A percentile compares a stretch with the other conserved stretches of the same genome.
These are phyloP conservation scores for Naganishia onofrii DNA, from an alignment of 768 basidiomycete species.

Conservation along the genomic window DNA sequence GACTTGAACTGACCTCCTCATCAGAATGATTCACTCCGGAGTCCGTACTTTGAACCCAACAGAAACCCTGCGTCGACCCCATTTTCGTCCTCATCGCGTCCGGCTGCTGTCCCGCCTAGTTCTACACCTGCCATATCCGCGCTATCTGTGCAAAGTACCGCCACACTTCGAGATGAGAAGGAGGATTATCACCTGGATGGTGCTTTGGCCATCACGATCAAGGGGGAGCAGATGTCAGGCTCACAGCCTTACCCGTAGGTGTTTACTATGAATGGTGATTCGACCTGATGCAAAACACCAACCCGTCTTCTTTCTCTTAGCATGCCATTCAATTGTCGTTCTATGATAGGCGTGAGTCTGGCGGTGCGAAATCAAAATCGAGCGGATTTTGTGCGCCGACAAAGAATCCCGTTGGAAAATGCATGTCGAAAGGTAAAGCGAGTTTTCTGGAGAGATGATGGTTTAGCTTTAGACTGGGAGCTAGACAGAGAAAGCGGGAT, in stretches of 20 bases:
- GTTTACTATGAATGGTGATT: not conserved
- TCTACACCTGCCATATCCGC: not conserved
- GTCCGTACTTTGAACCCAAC: not conserved
- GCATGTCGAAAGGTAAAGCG: not conserved
- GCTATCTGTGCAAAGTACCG: not conserved
- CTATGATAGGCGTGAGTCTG: not conserved
- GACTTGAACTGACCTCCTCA: not conserved
- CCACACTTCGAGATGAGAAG: not conserved
- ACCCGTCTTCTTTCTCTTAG: not conserved
- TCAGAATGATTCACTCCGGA: not conserved
- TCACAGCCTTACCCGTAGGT: constrained; percentile 11
- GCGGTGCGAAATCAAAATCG: not conserved
- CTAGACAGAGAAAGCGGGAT: constrained; percentile 1
- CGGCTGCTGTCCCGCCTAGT: not conserved
- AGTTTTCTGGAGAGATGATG: constrained; percentile 24
- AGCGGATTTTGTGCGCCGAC: not conserved
- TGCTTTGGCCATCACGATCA: not conserved
- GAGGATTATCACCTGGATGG: not conserved
- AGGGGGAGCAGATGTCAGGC: not conserved
- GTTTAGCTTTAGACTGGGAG: constrained; percentile 16
- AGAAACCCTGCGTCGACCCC: not conserved
- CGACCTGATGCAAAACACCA: not conserved
- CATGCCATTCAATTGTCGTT: not conserved
- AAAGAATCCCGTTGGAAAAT: not conserved
- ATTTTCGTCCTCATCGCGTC: not conserved